Conservation (phyloP, 176 grass and related monocot genomes). For the maize (Zea mays) region Zm-B73-REFERENCE-NAM-5.0 NC_050099.1:206880501-206881000, state of each 20-base stretch:
- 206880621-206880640: neutral
- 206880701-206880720: neutral
- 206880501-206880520: too few relatives aligned
- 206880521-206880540: too few relatives aligned
- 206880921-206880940: neutral
- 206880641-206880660: neutral
- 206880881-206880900: constrained; percentile 31
- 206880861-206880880: constrained; percentile 10
- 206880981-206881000: neutral
- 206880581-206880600: too few relatives aligned
- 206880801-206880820: constrained; percentile 43
- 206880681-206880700: constrained; percentile 4
- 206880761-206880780: neutral
- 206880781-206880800: constrained; percentile 20
- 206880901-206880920: constrained; percentile 31
- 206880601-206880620: too few relatives aligned
- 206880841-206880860: constrained; percentile 5
- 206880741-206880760: too few relatives aligned
- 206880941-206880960: constrained; percentile 25
- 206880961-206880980: constrained; percentile 41
- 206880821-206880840: constrained; percentile 40
- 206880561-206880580: too few relatives aligned
- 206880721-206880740: neutral
- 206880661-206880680: neutral
- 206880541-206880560: too few relatives aligned